Evolutionary conservation across 805 yeast genomes (phyloP), one percentile per base, ranked within the genome.

Genomic region (Priceomyces fermenticarens): DNA sequence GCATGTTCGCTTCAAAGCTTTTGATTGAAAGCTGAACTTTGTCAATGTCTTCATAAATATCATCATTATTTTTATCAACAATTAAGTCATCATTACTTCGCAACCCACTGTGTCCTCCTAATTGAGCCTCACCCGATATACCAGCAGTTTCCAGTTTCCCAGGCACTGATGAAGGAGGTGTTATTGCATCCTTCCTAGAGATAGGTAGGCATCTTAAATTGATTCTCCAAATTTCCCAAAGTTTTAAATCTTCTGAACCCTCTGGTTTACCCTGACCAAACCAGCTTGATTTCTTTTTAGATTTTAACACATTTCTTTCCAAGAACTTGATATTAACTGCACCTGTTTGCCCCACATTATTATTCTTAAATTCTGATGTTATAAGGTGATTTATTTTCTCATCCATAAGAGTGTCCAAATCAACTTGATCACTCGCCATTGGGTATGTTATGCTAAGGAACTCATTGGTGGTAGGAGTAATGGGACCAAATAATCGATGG

Each of bases 201-300:
- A 57, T 42, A 6, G 77, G 68, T 23, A 75, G 57, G 6, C 80
- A 63, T 23, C 66, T 68, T 8, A 83, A 63, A 28, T 70, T 72
- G 34, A 86, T 57, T 3, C 66, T 58, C 95, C 95, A 86, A 15
- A 73, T 67, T 54, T 86, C 95, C 89, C 93, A 86, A 48, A 77
- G 64, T 16, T 60, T 57, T 15, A 65, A 51, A 25, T 74, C 77
- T 33, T 73, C 78, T 2, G 47, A 41, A 11, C 46, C 45, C 14
- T 47, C 47, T 39, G 40, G 32, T 44, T 50, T 46, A 13, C 50
- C 52, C 48, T 56, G 70, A 30, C 77, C 79, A 58, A 78, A 80
- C 83, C 85, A 80, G 30, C 81, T 71, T 14, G 71, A 62, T 42
- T 74, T 75, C 60, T 75, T 62, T 48, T 62, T 61, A 13, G 56